A percentile compares a stretch with the other conserved stretches of the same genome.
Evolutionary conservation across 1,284 basidiomycete species (phyloP).

Genomic region (Puccinia hordei): DNA sequence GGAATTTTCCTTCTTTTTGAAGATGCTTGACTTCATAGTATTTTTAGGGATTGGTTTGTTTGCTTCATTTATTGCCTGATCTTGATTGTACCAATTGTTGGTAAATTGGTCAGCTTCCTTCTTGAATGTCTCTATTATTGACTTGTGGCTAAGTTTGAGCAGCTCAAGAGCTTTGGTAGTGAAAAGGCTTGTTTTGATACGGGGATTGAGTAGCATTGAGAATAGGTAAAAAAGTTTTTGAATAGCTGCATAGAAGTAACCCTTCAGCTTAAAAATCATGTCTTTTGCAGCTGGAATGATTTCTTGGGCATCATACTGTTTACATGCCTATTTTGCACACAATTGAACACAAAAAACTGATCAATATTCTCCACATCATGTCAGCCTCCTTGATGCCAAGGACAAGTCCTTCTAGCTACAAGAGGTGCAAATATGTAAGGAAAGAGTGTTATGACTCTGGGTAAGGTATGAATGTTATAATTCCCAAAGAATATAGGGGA

Average conservation of each 20-base stretch:
- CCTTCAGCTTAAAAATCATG: neutral
- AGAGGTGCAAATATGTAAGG: no score
- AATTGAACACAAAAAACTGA: no score
- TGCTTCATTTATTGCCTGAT: neutral
- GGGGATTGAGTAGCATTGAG: neutral
- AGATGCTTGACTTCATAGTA: neutral
- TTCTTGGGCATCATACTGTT: neutral
- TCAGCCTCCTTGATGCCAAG: no score
- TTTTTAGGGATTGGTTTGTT: neutral
- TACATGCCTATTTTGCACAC: no score
- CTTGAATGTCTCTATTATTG: neutral
- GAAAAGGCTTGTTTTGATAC: neutral
- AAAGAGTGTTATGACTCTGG: no score
- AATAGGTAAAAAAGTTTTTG: neutral
- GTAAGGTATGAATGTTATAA: no score
- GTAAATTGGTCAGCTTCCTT: neutral
- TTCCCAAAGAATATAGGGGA: no score
- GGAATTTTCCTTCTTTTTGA: neutral
- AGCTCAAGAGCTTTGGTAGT: neutral
- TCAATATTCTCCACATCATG: no score
- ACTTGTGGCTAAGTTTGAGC: no score
- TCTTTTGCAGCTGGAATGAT: neutral
- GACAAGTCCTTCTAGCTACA: no score
- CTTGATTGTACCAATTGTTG: neutral
- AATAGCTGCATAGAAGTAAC: conserved; percentile 5